Evolutionary conservation across 148 eudicot genomes (phyloP).

Genomic region (Fallopia convolvulus): DNA sequence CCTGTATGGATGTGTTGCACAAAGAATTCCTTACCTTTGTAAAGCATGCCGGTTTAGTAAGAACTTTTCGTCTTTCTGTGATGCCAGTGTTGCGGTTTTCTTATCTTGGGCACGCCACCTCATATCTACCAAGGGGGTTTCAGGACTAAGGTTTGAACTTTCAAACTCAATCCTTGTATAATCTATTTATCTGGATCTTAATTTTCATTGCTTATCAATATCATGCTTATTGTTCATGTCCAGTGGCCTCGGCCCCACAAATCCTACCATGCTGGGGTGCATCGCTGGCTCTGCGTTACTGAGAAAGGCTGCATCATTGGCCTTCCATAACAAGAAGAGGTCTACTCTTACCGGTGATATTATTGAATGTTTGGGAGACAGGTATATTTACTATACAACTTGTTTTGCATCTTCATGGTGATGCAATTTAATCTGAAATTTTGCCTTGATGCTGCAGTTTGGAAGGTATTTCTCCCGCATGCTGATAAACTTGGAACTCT

Average conservation of each 20-base stretch:
- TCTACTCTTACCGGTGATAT: constrained; percentile 83
- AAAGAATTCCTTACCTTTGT: not conserved
- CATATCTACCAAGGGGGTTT: constrained; percentile 20
- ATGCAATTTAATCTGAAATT: not conserved
- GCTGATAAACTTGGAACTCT: constrained; percentile 17
- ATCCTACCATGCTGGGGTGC: constrained; percentile 65
- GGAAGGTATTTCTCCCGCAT: constrained; percentile 63
- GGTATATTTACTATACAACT: constrained; percentile 25
- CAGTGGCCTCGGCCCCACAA: constrained; percentile 20
- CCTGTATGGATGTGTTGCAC: not conserved
- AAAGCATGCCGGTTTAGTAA: not conserved
- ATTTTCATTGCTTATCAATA: not conserved
- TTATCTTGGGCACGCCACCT: constrained; percentile 73
- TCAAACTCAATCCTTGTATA: not conserved
- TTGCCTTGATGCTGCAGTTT: constrained; percentile 39
- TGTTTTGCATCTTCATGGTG: not conserved
- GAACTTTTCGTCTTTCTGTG: not conserved
- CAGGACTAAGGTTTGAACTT: constrained; percentile 21
- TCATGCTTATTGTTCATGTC: not conserved
- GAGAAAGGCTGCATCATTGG: constrained; percentile 73
- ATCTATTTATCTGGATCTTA: not conserved
- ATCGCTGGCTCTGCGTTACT: constrained; percentile 72
- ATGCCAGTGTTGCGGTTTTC: constrained; percentile 76
- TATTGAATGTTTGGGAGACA: constrained; percentile 73
- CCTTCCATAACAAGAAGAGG: constrained; percentile 62